Base-by-base conservation (phyloP, 2,329 filamentous ascomycete genomes). In the Fusarium siculi region DNA sequence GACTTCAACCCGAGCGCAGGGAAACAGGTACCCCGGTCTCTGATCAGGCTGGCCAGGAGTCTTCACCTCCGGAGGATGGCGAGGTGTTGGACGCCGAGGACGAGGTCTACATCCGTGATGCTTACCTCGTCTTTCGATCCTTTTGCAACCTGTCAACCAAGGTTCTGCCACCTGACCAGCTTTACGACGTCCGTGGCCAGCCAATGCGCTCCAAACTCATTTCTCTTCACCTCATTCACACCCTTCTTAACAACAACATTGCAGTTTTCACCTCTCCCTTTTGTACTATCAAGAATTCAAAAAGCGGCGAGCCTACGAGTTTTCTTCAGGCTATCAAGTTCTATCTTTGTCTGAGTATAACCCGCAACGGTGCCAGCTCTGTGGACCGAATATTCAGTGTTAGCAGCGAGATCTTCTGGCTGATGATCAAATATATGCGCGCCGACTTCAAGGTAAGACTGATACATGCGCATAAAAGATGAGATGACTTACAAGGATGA, bases 91-190 rank as follows among this genome's bases (percentile, higher is more conserved):
- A 92, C 61, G 87, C 88, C 34, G 95, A 97, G 80, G 96, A 99
- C 79, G 96, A 99, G 80, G 94, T 98, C 25, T 98, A 97, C 80
- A 95, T 98, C 77, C 93, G 96, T 76, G 96, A 99, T 83, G 95
- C 96, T 15, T 99, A 98, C 82, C 89, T 99, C 28, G 95, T 99
- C 50, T 98, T 99, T 84, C 90, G 96, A 37, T 97, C 96, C 7
- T 96, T 99, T 85, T 99, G 97, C 87, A 97, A 98, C 82, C 86
- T 99, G 50, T 98, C 96, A 66, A 98, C 96, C 71, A 99, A 99
- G 81, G 86, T 95, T 44, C 86, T 99, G 32, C 91, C 93, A 14
- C 91, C 95, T 5, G 96, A 99, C 70, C 95, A 98, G 81, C 91
- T 97, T 25, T 95, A 96, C 78, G 96, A 99, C 79, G 85, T 97